Percentiles rank a stretch among this genome's conserved stretches.
Conservation (phyloP, 2,329 filamentous ascomycete genomes). For the Hymenoscyphus scutula region DNA sequence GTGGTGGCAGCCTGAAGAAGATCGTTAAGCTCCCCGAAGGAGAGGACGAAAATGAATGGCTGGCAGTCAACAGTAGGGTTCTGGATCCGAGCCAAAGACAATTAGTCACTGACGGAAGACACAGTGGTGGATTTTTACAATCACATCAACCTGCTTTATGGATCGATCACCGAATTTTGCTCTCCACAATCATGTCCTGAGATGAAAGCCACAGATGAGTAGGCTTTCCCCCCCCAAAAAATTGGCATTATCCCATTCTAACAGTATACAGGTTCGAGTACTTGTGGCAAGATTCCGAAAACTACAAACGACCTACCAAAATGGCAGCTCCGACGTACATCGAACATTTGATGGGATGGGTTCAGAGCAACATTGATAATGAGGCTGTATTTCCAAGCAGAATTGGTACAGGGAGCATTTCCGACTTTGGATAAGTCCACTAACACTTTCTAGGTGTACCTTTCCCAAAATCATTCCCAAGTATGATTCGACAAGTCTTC, state of each 20-base stretch:
- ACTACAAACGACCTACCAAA: slow-evolving; percentile 94
- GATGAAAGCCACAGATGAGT: slow-evolving; percentile 99
- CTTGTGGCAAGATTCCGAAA: slow-evolving; percentile 94
- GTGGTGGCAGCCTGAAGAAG: slow-evolving; percentile 91
- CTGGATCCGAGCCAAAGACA: not conserved
- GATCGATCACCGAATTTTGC: slow-evolving; percentile 98
- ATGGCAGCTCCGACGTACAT: slow-evolving; percentile 98
- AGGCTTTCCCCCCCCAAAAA: slow-evolving; percentile 38
- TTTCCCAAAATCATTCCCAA: slow-evolving; percentile 89
- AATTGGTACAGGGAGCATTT: slow-evolving; percentile 59
- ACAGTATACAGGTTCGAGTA: slow-evolving; percentile 78
- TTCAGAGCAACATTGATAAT: slow-evolving; percentile 93
- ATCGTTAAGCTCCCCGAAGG: slow-evolving; percentile 96
- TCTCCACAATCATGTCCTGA: slow-evolving; percentile 95
- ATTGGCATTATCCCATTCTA: slow-evolving; percentile 6
- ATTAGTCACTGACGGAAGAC: slow-evolving; percentile 31
- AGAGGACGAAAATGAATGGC: slow-evolving; percentile 96
- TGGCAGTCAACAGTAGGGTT: slow-evolving; percentile 83
- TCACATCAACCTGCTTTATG: slow-evolving; percentile 98
- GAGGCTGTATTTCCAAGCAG: slow-evolving; percentile 92
- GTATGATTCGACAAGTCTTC: slow-evolving; percentile 91
- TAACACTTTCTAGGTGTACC: slow-evolving; percentile 64
- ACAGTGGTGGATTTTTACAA: slow-evolving; percentile 99
- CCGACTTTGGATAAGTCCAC: slow-evolving; percentile 2
- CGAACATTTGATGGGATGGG: slow-evolving; percentile 96